Base-by-base conservation (phyloP, 2,329 filamentous ascomycete genomes). In the Fusarium chuoi region DNA sequence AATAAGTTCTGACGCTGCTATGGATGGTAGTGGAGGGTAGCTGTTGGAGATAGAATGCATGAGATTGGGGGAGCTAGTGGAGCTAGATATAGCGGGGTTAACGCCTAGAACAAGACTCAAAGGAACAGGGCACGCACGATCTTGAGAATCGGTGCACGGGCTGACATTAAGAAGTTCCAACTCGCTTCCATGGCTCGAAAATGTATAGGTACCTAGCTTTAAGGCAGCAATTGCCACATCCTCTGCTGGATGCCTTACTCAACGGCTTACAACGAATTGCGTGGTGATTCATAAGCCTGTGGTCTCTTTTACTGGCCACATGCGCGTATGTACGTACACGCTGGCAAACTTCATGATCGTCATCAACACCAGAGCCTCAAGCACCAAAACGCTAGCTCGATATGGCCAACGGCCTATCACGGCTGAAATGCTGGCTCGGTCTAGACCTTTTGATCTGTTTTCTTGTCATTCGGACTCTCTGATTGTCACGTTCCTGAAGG, bases 351-450 rank as follows among this genome's bases (percentile, higher is more conserved):
- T 73, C 60, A 61, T 73, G 70, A 73, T 74, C 41, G 66, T 73
- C 70, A 73, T 74, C 44, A 74, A 67, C 54, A 67, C 39, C 45
- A 62, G 70, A 73, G 66, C 70, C 61, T 73, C 71, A 74, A 74
- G 41, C 49, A 60, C 28, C 33, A 51, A 66, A 65, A 42, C 63
- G 57, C 70, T 68, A 73, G 54, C 66, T 63, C 26, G 22, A 59
- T 71, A 56, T 63, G 66, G 58, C 38, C 54, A 61, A 45, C 44
- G 38, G n/a, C 38, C 33, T 54, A 44, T 61, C 30, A 51, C 35
- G 38, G 26, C 24, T 57, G 33, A 36, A 30, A 36, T 48, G 30
- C 39, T 52, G 52, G 36, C 30, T 41, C 24, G 69, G 59, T 61
- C 70, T 66, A 66, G 70, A 55, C 70, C 26, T 45, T 51, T 46